Evolutionary conservation across 2,329 filamentous ascomycete genomes (phyloP).

Genomic region (Clarireedia paspali): DNA sequence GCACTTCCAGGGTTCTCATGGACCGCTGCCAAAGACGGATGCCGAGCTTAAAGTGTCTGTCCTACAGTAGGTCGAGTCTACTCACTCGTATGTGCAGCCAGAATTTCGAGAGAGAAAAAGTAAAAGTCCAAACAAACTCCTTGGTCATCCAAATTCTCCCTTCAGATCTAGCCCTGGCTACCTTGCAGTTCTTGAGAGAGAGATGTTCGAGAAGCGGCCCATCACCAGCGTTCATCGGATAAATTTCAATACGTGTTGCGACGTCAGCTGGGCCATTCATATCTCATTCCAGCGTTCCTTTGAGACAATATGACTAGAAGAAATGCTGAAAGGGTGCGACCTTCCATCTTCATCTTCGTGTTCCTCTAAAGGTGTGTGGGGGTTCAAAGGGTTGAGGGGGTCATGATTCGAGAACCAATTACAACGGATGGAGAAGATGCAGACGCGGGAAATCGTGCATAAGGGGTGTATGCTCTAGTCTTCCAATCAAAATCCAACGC

Average conservation of each 20-base stretch:
- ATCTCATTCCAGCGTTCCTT: background rate
- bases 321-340: background rate
- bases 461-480: too few relatives aligned
- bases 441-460: too few relatives aligned
- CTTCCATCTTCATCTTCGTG: background rate
- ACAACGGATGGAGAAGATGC: too few relatives aligned
- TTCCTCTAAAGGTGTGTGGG: background rate
- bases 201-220: background rate
- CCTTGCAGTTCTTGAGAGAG: background rate
- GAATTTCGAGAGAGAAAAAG: too few relatives aligned
- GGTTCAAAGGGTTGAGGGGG: too few relatives aligned
- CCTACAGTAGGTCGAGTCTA: too few relatives aligned
- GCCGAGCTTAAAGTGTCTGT: too few relatives aligned
- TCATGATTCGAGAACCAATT: too few relatives aligned
- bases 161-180: background rate
- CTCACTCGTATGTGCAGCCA: too few relatives aligned
- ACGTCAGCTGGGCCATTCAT: slow-evolving; percentile 4
- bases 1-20: too few relatives aligned
- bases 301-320: background rate
- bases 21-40: background rate
- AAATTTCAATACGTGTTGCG: background rate
- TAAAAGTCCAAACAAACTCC: background rate
- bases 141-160: background rate
- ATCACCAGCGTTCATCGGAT: background rate
- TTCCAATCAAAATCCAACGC: too few relatives aligned